Evolutionary conservation across 345 rosid species (phyloP), one percentile per base, ranked within the genome.

Genomic region (Noccaea caerulescens): DNA sequence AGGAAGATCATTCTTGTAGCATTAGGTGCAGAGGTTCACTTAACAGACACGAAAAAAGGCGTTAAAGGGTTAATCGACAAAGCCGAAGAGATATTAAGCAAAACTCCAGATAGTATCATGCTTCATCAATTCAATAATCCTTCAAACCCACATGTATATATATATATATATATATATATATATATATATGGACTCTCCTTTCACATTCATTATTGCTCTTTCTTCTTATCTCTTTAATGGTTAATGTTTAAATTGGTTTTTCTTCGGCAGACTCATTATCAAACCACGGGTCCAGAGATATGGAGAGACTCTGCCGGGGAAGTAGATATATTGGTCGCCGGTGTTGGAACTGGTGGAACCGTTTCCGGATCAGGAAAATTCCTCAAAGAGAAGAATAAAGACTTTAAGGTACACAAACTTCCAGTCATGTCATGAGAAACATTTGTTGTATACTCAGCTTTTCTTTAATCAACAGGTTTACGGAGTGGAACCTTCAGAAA

Each of bases 241-340:
- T 41, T 44, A 30, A 18, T 49, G 30, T 27, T 23, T 44, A 5
- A 60, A 6, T 16, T 38, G 18, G 3, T 0, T 58, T 32, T 33
- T 33, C 16, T 16, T 76, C 16, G 75, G 76, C 30, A 89, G 98
- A 80, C 85, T 14, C 98, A 89, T 69, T 92, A 85, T 43, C 85
- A 78, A 71, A 87, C 91, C 45, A 83, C 86, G 10, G 89, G 91
- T 27, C 91, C 89, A 13, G 94, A 88, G 81, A 84, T 86, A 73
- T 88, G 94, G 94, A 80, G 61, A 49, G 91, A 76, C 70, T 80
- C 87, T 0, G 84, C 58, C 34, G 92, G 84, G 49, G 65, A 84
- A 76, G 83, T 85, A 59, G 87, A 87, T 72, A 78, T 62, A 7
- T 63, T 87, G 58, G 80, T 89, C 0, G 58, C 84, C 0, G 90